A percentile compares a stretch with the other conserved stretches of the same genome.
Conservation (phyloP, 371 early-diverging fungal species). For the Mortierella sp. region DNA sequence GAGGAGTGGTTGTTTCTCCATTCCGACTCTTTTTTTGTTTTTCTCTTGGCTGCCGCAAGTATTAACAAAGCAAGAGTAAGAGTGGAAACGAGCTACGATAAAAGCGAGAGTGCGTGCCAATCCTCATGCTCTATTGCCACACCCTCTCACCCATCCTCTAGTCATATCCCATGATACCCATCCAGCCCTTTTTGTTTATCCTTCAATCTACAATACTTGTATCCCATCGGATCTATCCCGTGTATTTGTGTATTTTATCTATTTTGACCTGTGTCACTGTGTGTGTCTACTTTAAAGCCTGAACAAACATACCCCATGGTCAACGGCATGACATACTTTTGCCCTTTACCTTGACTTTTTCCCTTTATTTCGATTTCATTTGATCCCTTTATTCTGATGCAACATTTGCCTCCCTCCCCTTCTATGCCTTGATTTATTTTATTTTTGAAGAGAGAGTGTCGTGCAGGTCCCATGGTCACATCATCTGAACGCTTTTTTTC, state of each 20-base stretch:
- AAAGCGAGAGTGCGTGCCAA: not conserved
- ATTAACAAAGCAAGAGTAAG: not conserved
- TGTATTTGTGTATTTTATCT: not conserved
- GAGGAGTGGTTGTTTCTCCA: not conserved
- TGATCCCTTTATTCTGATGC: not conserved
- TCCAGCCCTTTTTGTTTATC: not conserved
- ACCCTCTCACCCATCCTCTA: not conserved
- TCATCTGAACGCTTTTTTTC: constrained; percentile 3
- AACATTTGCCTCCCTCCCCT: not conserved
- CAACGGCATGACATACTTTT: constrained; percentile 15
- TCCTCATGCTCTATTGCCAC: not conserved
- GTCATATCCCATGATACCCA: not conserved
- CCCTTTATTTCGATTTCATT: not conserved
- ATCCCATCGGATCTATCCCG: not conserved
- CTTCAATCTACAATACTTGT: not conserved
- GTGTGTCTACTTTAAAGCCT: not conserved
- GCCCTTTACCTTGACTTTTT: not conserved
- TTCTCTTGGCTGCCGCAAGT: not conserved
- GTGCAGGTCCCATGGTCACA: constrained; percentile 16
- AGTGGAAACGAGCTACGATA: not conserved
- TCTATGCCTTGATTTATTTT: not conserved
- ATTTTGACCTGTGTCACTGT: not conserved
- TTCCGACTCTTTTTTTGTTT: not conserved
- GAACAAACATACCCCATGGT: not conserved
- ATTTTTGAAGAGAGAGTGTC: not conserved